These are phyloP conservation scores for Thelonectria rubi DNA, from an alignment of 2,329 filamentous ascomycete species.

Conservation along the genomic window DNA sequence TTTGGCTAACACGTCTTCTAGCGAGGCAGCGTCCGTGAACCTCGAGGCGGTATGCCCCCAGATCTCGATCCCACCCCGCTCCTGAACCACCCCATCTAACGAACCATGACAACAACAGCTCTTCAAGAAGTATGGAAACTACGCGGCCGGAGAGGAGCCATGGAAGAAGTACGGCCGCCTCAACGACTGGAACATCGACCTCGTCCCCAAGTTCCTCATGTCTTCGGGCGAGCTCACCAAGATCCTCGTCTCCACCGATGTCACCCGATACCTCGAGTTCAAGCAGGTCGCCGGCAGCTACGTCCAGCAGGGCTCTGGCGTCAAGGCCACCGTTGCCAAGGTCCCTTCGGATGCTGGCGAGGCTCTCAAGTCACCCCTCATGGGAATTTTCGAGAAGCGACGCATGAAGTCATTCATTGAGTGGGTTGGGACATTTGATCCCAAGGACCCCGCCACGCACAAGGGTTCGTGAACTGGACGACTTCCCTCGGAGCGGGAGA, in stretches of 20 bases:
- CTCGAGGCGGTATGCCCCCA: conserved; percentile 79
- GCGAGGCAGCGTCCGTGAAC: conserved; percentile 96
- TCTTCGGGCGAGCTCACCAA: conserved; percentile 98
- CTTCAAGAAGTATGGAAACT: conserved; percentile 96
- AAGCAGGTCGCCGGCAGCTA: conserved; percentile 96
- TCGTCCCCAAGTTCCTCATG: conserved; percentile 98
- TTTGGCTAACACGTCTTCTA: conserved; percentile 43
- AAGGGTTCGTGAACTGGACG: conserved; percentile 70
- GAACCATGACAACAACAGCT: conserved; percentile 63
- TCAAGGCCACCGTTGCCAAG: conserved; percentile 93
- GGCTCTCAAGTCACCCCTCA: conserved; percentile 89
- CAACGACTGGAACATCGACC: conserved; percentile 99
- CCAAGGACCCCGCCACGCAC: conserved; percentile 84
- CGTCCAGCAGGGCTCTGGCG: conserved; percentile 86
- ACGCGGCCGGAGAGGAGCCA: conserved; percentile 79
- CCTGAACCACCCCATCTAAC: conserved; percentile 37
- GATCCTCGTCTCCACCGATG: conserved; percentile 95
- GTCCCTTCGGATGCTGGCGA: conserved; percentile 93
- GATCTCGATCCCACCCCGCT: conserved; percentile 23
- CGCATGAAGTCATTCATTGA: conserved; percentile 96
- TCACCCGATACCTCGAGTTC: conserved; percentile 89
- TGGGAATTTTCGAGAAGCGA: conserved; percentile 98
- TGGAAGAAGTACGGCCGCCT: conserved; percentile 97
- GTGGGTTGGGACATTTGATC: conserved; percentile 89
- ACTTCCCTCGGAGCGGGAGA: background rate